Evolutionary conservation across 257 asterid species (phyloP).

Genomic region (Solanum virginianum): DNA sequence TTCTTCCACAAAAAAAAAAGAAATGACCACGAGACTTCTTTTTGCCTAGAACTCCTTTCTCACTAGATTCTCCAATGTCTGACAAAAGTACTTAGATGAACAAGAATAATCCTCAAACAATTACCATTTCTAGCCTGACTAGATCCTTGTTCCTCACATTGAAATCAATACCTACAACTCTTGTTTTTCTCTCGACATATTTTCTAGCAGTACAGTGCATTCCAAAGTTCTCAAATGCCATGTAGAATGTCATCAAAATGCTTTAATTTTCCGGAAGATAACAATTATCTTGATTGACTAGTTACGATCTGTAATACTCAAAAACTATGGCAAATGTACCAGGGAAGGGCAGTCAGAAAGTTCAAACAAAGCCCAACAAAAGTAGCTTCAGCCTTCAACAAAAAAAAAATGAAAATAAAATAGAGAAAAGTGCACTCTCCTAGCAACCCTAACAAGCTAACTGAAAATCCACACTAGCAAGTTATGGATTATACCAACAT

Average conservation of each 20-base stretch:
- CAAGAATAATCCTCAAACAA: background rate
- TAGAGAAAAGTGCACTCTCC: background rate
- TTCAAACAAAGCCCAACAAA: background rate
- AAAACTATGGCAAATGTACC: background rate
- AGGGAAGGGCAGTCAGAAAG: background rate
- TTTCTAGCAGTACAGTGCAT: background rate
- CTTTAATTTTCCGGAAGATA: background rate
- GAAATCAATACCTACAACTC: background rate
- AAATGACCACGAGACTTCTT: background rate
- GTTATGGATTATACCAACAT: background rate
- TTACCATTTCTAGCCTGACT: background rate
- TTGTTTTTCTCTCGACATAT: background rate
- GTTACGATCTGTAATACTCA: background rate
- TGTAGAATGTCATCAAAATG: background rate
- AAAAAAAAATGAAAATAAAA: background rate
- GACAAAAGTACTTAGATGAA: background rate
- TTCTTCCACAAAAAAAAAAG: background rate
- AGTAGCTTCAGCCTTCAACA: background rate
- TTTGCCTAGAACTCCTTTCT: background rate
- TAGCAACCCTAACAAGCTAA: background rate
- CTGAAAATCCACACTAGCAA: background rate
- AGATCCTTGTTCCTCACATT: background rate
- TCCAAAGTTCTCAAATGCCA: background rate
- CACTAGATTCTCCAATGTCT: background rate
- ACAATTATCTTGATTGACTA: background rate